These are phyloP conservation scores for Amauroascus verrucosus DNA, from an alignment of 2,329 filamentous ascomycete species.

Conservation along the genomic window DNA sequence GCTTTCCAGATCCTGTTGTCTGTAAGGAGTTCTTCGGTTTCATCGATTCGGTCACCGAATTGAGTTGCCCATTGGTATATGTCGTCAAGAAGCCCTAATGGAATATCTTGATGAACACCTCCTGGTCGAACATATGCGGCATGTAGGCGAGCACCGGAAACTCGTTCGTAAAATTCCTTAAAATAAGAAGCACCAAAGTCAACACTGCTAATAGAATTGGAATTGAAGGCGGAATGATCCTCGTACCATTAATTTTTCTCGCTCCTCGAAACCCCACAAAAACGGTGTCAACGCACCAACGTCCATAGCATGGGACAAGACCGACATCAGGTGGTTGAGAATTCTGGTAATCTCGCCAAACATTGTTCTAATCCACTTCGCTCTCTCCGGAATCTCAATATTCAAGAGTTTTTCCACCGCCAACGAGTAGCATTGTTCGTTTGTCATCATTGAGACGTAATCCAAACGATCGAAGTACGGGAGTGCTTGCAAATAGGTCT, in stretches of 20 bases:
- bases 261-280: slow-evolving; percentile 98
- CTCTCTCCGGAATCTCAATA: slow-evolving; percentile 85
- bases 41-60: slow-evolving; percentile 95
- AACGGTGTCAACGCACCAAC: slow-evolving; percentile 96
- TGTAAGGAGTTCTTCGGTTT: slow-evolving; percentile 96
- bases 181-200: slow-evolving; percentile 12
- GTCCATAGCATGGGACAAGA: slow-evolving; percentile 96
- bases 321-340: slow-evolving; percentile 95
- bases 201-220: not conserved
- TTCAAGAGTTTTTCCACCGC: slow-evolving; percentile 97
- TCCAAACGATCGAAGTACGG: slow-evolving; percentile 98
- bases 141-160: slow-evolving; percentile 93
- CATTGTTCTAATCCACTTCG: slow-evolving; percentile 92
- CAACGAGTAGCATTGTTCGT: slow-evolving; percentile 93
- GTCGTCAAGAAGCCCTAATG: slow-evolving; percentile 86
- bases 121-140: slow-evolving; percentile 94
- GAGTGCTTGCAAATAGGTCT: slow-evolving; percentile 94
- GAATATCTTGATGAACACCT: slow-evolving; percentile 91
- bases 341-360: slow-evolving; percentile 92
- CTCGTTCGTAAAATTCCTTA: slow-evolving; percentile 98
- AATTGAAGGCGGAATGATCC: too few species aligned
- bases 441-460: slow-evolving; percentile 99
- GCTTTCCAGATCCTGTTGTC: slow-evolving; percentile 99
- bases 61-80: slow-evolving; percentile 99
- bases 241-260: slow-evolving; percentile 99